phyloP scores from a whole-genome alignment of 2,329 filamentous ascomycete genomes.

The Alternaria viburni region DNA sequence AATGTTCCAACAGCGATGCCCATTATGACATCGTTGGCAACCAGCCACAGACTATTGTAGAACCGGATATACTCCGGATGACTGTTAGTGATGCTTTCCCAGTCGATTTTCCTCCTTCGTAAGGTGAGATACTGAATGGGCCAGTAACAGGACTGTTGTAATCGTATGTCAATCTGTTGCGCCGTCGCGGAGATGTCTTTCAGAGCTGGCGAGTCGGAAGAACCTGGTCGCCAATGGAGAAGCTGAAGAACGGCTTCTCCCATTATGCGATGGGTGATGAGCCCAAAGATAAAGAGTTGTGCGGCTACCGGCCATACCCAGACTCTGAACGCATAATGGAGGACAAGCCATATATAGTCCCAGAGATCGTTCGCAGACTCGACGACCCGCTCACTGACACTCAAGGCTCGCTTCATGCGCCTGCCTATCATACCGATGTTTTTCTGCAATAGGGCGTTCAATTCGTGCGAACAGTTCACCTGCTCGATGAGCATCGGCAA shows the following conservation, averaged over 20 bases:
- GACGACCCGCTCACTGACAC: slow-evolving; percentile 91
- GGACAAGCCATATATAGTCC: slow-evolving; percentile 71
- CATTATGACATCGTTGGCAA: slow-evolving; percentile 98
- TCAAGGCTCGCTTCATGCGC: slow-evolving; percentile 81
- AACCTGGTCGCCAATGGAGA: slow-evolving; percentile 80
- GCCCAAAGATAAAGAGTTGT: slow-evolving; percentile 72
- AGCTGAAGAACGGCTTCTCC: slow-evolving; percentile 80
- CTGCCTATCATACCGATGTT: slow-evolving; percentile 87
- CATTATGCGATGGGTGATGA: slow-evolving; percentile 79
- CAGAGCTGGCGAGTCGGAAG: slow-evolving; percentile 77
- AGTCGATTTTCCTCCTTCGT: slow-evolving; percentile 86
- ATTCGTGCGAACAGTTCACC: slow-evolving; percentile 93
- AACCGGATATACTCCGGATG: slow-evolving; percentile 99
- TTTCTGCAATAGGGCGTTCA: slow-evolving; percentile 83
- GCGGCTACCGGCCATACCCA: slow-evolving; percentile 82
- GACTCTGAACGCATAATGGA: slow-evolving; percentile 73
- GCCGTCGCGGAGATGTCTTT: slow-evolving; percentile 97
- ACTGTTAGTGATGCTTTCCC: slow-evolving; percentile 93
- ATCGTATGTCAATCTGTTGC: slow-evolving; percentile 93
- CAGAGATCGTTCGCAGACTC: slow-evolving; percentile 89
- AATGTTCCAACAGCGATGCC: slow-evolving; percentile 96
- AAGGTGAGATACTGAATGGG: slow-evolving; percentile 94
- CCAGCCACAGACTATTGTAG: slow-evolving; percentile 98
- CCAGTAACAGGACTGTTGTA: slow-evolving; percentile 99
- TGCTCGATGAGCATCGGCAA: slow-evolving; percentile 85